A percentile compares a stretch with the other conserved stretches of the same genome.
phyloP scores from a whole-genome alignment of 2,329 filamentous ascomycete genomes.

The Ascochyta clinopodiicola region DNA sequence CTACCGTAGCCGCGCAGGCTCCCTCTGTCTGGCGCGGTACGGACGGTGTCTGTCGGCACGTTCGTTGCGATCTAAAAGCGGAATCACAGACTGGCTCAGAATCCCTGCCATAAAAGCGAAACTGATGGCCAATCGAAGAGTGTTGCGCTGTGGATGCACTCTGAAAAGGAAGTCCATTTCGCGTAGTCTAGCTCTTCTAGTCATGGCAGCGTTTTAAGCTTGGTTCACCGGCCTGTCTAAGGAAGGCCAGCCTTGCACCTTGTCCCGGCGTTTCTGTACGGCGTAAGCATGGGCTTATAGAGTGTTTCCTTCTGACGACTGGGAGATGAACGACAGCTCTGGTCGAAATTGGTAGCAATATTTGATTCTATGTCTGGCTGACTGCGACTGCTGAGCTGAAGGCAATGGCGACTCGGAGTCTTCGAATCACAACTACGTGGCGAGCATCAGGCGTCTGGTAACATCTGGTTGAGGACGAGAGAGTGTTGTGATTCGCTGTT shows the following conservation, averaged over 20 bases:
- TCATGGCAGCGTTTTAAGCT: slow-evolving; percentile 26
- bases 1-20: slow-evolving; percentile 26
- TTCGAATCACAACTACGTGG: slow-evolving; percentile 9
- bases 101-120: slow-evolving; percentile 31
- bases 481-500: slow-evolving; percentile 32
- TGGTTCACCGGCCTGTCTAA: slow-evolving; percentile 30
- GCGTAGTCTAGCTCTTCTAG: slow-evolving; percentile 31
- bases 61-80: slow-evolving; percentile 43
- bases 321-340: slow-evolving; percentile 2
- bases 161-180: slow-evolving; percentile 32
- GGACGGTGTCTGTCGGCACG: slow-evolving; percentile 25
- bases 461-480: slow-evolving; percentile 15
- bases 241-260: slow-evolving; percentile 25
- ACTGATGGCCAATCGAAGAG: slow-evolving; percentile 28
- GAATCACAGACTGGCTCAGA: slow-evolving; percentile 35
- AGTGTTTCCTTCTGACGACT: not conserved
- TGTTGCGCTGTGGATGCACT: slow-evolving; percentile 19
- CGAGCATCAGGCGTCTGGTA: slow-evolving; percentile 21
- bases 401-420: not conserved
- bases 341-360: not conserved
- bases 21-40: slow-evolving; percentile 36
- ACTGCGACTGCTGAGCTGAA: not conserved
- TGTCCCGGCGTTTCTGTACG: slow-evolving; percentile 6
- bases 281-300: slow-evolving; percentile 1
- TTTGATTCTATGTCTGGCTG: not conserved